phyloP scores from a whole-genome alignment of 177 flowering plant species.

The Vitis hybrid region DNA sequence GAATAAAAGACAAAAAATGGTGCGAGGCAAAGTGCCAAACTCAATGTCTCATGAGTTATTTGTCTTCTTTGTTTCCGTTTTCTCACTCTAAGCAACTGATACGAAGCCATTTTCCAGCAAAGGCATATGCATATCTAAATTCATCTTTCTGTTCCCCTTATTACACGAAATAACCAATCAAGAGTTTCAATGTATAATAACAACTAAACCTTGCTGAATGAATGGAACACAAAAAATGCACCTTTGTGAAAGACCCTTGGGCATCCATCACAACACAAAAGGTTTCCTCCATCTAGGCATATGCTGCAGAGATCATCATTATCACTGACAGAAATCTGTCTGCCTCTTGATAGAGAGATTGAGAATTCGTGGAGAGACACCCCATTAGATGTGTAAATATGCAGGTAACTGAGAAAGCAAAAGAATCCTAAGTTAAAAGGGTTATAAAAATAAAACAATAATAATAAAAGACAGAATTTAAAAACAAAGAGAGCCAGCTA shows the following conservation, averaged over 20 bases:
- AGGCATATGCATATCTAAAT: too few species aligned
- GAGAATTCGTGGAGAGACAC: slow-evolving; percentile 87
- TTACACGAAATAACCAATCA: too few species aligned
- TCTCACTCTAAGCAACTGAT: too few species aligned
- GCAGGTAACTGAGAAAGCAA: slow-evolving; percentile 53
- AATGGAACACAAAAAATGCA: slow-evolving; percentile 12
- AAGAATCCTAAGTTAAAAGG: slow-evolving; percentile 2
- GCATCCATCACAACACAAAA: slow-evolving; percentile 78
- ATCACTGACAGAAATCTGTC: slow-evolving; percentile 44
- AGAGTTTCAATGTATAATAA: too few species aligned
- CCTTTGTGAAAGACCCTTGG: slow-evolving; percentile 77
- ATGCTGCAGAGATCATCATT: slow-evolving; percentile 84
- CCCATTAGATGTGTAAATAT: slow-evolving; percentile 85
- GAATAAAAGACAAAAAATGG: neutral
- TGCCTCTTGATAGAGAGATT: slow-evolving; percentile 43
- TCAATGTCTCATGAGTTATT: too few species aligned
- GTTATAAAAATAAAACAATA: neutral
- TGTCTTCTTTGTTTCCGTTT: too few species aligned
- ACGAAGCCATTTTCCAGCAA: too few species aligned
- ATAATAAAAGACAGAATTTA: too few species aligned
- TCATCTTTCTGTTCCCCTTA: too few species aligned
- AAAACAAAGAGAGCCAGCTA: too few species aligned
- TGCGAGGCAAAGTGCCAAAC: slow-evolving; percentile 13
- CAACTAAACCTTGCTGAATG: too few species aligned
- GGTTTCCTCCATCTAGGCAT: slow-evolving; percentile 71